Evolutionary conservation across 371 early-diverging fungal species (phyloP), one percentile per base, ranked within the genome.

Genomic region (Haplosporangium sp.): DNA sequence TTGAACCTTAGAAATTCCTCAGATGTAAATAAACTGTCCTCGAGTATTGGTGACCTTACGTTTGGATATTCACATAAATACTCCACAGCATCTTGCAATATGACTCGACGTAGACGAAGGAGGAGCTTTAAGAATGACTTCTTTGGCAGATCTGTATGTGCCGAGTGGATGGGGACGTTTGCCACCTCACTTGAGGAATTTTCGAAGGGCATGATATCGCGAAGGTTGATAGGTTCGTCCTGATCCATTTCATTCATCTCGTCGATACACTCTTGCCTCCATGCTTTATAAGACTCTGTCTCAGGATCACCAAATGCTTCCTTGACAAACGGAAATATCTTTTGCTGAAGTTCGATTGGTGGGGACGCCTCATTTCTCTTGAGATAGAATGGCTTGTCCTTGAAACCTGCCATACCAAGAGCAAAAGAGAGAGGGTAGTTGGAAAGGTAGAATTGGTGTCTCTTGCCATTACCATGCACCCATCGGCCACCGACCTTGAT

Each of bases 251-350:
- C 44, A 40, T 42, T 48, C 60, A 60, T 67, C 27, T 39, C 58
- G n/a, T 48, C 34, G 15, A 59, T 35, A 45, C 67, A 60, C n/a
- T 47, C 57, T 44, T 48, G 44, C 13, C 39, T 17, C 67, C 60
- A 67, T 13, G n/a, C 20, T 7, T 58, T 34, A 37, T 45, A 9
- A 3, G 39, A 45, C 8, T 4, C 48, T 7, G 59, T 34, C 9
- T 45, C 67, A 17, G 48, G 55, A 2, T 45, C 35, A 9, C 10
- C n/a, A 59, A 67, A 37, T 6, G 45, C 66, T 9, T 3, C 27
- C 50, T 61, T 61, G 39, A 68, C 55, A 55, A 68, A 68, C 11
- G 61, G 61, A 37, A 68, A 68, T 2, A 61, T 52, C 50, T 39
- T 17, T 9, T 37, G 39, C 44, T 68, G 61, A 19, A 68, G 69